Evolutionary conservation across 169 alveolate species (phyloP), one percentile per base, ranked within the genome.

Genomic region (Plasmodium inui): DNA sequence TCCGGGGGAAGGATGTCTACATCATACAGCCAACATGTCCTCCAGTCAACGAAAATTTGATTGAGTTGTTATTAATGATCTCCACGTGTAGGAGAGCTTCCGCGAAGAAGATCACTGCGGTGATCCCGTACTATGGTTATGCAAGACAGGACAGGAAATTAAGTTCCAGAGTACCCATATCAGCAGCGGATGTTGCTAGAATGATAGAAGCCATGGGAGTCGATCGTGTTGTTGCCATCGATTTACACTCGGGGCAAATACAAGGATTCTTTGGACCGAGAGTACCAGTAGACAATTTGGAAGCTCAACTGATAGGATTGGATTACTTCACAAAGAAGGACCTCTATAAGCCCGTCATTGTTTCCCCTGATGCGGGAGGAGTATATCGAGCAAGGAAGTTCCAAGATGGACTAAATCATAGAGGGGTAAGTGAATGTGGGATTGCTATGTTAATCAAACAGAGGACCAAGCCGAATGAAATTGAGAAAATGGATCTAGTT

Each of bases 81-180:
- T 97, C 99, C 10, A 98, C 99, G 0, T 96, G 98, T 86, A 97
- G 99, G 81, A 96, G 99, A 93, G 98, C 99, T 0, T 98, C 99
- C n/a, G 99, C 99, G 0, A 98, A 97, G 85, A 97, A 97, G 80
- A 98, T 99, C 26, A 98, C 99, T 0, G 99, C 99, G 2, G 98
- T 99, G 17, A 97, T 98, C 2, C 99, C 99, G n/a, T 99, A 99
- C 84, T 98, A 98, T 95, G 99, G 99, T 1, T 99, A 99, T 92
- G 98, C 99, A 32, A 95, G 99, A 78, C 98, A 97, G 83, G 99
- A 98, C 95, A 89, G 99, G 71, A 98, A 96, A 94, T 81, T 95
- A 90, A 92, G 96, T 55, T 86, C 96, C 19, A 96, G 99, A 28
- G 98, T 98, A 7, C 99, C 99, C 53, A 98, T 98, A 50, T 98